Conservation (phyloP, 2,329 filamentous ascomycete species). For the Lachnellula occidentalis region DNA sequence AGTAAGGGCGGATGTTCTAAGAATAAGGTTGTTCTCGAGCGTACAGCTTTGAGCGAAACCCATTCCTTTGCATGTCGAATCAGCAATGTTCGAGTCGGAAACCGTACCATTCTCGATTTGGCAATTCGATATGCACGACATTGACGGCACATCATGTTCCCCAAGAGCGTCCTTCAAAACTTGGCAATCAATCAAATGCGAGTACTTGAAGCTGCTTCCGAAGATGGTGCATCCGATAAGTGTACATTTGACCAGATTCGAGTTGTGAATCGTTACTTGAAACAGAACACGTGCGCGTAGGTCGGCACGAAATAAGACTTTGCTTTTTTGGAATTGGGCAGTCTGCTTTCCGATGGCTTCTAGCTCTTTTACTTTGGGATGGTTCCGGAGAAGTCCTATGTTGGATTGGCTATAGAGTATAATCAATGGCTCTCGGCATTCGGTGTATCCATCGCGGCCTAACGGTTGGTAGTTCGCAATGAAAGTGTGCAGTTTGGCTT, state of each 20-base stretch:
- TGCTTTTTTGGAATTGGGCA: neutral
- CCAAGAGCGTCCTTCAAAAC: neutral
- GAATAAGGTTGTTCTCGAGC: neutral
- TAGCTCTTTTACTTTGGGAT: neutral
- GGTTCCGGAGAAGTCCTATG: neutral
- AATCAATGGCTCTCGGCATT: neutral
- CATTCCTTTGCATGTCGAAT: neutral
- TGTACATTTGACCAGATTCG: neutral
- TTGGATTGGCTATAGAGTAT: neutral
- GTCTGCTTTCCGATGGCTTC: neutral
- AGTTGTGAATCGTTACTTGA: neutral
- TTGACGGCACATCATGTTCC: neutral
- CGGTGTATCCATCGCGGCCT: neutral
- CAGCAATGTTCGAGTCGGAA: neutral
- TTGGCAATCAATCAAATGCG: neutral
- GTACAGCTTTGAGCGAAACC: neutral
- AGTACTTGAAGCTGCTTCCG: neutral
- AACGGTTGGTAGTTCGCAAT: neutral
- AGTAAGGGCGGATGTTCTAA: neutral
- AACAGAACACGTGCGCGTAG: neutral
- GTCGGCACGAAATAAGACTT: neutral
- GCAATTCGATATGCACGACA: neutral
- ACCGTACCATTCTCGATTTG: neutral
- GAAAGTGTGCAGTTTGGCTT: neutral
- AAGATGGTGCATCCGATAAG: neutral